Percentiles rank a stretch among this genome's conserved stretches.
Conservation (phyloP, 345 rosid genomes). For the Psidium friedrichsthalianum region DNA sequence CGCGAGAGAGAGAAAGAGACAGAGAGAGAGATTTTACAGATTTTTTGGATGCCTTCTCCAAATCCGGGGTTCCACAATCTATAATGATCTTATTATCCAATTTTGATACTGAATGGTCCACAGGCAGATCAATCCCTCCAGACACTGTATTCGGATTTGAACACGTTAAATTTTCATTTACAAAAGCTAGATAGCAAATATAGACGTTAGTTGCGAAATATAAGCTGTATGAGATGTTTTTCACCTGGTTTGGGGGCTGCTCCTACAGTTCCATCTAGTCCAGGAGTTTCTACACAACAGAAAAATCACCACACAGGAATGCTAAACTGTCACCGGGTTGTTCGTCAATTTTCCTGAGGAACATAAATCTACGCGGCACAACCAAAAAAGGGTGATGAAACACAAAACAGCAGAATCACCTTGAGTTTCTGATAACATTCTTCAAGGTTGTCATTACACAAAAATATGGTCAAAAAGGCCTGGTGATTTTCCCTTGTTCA, state of each 20-base stretch:
- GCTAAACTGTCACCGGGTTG: neutral
- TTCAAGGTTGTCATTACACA: slow-evolving; percentile 65
- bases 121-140: slow-evolving; percentile 42
- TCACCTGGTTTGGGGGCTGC: slow-evolving; percentile 44
- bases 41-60: slow-evolving; percentile 33
- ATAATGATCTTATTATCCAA: slow-evolving; percentile 37
- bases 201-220: neutral
- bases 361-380: neutral
- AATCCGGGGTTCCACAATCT: slow-evolving; percentile 20
- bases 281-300: slow-evolving; percentile 28
- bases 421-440: slow-evolving; percentile 72
- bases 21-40: slow-evolving; percentile 25
- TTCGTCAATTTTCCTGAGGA: neutral
- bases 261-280: slow-evolving; percentile 27
- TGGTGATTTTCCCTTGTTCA: slow-evolving; percentile 59
- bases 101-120: slow-evolving; percentile 34
- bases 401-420: slow-evolving; percentile 26
- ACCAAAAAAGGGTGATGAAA: neutral
- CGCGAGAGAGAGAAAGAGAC: neutral
- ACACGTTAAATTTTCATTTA: slow-evolving; percentile 2
- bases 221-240: neutral
- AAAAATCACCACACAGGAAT: slow-evolving; percentile 3
- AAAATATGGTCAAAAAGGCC: slow-evolving; percentile 55
- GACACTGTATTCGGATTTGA: slow-evolving; percentile 29
- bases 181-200: neutral